These are phyloP conservation scores for Nematocida minor DNA, from an alignment of 371 early-diverging fungal species.

Conservation along the genomic window DNA sequence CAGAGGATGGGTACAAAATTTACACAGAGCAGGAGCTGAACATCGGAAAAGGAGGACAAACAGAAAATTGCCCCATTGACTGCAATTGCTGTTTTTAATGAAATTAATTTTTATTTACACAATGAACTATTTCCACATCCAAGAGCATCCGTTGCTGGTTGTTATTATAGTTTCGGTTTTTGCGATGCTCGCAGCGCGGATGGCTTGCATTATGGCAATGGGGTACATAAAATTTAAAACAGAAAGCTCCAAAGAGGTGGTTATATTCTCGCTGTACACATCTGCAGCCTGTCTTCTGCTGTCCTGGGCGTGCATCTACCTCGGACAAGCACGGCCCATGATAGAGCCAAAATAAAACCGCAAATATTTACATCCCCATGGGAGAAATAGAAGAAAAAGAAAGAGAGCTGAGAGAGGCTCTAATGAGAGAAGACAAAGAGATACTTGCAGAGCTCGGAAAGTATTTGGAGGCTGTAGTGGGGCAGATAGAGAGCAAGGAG, in stretches of 20 bases:
- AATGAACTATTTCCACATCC: not conserved
- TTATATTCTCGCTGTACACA: not conserved
- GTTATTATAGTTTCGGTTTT: not conserved
- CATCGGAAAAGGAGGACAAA: conserved; percentile 4
- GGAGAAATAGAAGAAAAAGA: conserved; percentile 3
- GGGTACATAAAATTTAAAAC: not conserved
- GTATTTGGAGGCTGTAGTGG: conserved; percentile 20
- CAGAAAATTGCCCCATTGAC: conserved; percentile 36
- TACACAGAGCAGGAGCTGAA: conserved; percentile 43
- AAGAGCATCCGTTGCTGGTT: conserved; percentile 30
- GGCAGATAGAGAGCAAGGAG: conserved; percentile 9
- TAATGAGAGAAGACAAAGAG: not conserved
- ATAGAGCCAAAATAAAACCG: not conserved
- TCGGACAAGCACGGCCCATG: conserved; percentile 37
- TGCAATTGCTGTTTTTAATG: conserved; percentile 45
- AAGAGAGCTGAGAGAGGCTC: not conserved
- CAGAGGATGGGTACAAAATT: conserved; percentile 30
- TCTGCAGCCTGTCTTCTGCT: conserved; percentile 4
- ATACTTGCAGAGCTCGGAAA: not conserved
- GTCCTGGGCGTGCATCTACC: conserved; percentile 42
- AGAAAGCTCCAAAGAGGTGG: not conserved
- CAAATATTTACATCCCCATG: conserved; percentile 30
- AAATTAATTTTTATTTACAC: conserved; percentile 35
- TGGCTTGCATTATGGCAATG: not conserved
- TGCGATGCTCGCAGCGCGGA: not conserved